Base-by-base conservation (phyloP, 495 filamentous ascomycete genomes). In the Daldinia vernicosa region DNA sequence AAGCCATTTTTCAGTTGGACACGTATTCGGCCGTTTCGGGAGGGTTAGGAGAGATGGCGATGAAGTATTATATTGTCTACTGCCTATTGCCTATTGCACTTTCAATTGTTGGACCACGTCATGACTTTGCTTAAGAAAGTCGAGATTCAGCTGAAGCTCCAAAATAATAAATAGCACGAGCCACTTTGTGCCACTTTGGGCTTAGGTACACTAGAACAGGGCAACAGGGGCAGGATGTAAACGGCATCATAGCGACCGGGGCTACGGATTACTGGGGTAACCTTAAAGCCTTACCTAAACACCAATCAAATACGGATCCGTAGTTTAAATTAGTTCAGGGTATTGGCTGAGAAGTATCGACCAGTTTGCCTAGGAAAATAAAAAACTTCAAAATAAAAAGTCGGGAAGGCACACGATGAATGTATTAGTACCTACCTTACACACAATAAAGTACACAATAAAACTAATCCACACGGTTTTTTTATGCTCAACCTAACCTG, bases 1-100 rank as follows among this genome's bases (percentile, higher is more conserved):
- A 82, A 56, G 87, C 84, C 88, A 92, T 93, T 53, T 58, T 72
- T 4, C 14, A 58, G 37, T 28, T 60, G 27, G 24, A 7, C 1
- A 45, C 15, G 27, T 8, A 52, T 57, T 56, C 39, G 40, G 15
- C 15, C 15, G 65, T 52, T 9, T 62, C 19, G 55, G 9, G 6
- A 27, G 19, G 9, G 35, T 37, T 37, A 28, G 15, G 28, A 54
- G 27, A 60, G 60, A 40, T n/a, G 30, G 22, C 6, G 22, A 43
- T 5, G 15, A 47, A 27, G 15, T 47, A 27, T 63, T 39, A 60
- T 68, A 58, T 56, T 54, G 26, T 1, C 24, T 35, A 24, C 28
- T 52, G 11, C 17, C 51, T 62, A n/a, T 37, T 53, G 52, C 12
- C 19, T 47, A 47, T 47, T 47, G 19, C 24, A 12, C 19, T 47